Evolutionary conservation across 495 filamentous ascomycete genomes (phyloP).

Genomic region (Cercophora newfieldiana): DNA sequence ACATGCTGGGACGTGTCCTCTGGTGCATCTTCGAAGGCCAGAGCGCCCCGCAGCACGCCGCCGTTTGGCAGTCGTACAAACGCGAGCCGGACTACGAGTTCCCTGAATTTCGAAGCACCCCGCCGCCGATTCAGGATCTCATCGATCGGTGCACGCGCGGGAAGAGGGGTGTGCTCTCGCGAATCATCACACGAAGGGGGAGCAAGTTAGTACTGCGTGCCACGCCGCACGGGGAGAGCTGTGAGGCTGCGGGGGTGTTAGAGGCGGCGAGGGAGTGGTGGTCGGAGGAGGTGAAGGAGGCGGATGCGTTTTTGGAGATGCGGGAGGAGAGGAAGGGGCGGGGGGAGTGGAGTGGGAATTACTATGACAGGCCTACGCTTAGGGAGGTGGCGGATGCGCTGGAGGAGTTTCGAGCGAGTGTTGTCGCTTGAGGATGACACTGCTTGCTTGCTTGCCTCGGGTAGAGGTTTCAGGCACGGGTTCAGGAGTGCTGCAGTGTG

Average conservation of each 20-base stretch:
- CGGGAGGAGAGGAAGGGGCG: conserved; percentile 31
- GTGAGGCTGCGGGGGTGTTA: conserved; percentile 32
- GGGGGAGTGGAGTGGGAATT: conserved; percentile 46
- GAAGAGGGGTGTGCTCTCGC: conserved; percentile 37
- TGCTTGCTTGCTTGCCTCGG: not conserved
- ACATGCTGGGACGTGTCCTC: conserved; percentile 52
- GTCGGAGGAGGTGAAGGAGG: conserved; percentile 40
- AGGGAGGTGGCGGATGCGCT: conserved; percentile 30
- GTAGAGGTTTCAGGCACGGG: no score
- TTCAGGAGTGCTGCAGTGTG: no score
- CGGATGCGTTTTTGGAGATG: conserved; percentile 39
- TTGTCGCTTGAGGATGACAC: not conserved
- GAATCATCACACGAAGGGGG: conserved; percentile 35
- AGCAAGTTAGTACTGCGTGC: conserved; percentile 40
- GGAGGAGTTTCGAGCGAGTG: conserved; percentile 1
- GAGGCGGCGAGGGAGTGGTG: conserved; percentile 41
- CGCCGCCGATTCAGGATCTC: conserved; percentile 37
- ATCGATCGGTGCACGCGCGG: conserved; percentile 49
- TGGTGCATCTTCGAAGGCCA: conserved; percentile 57
- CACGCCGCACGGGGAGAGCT: not conserved
- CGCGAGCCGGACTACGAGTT: conserved; percentile 51
- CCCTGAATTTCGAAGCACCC: conserved; percentile 42
- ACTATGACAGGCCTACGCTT: conserved; percentile 41
- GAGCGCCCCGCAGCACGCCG: conserved; percentile 45
- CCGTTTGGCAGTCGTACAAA: conserved; percentile 51